Conservation (phyloP, 352 stramenopile genomes). For the Phytophthora pseudosyringae region DNA sequence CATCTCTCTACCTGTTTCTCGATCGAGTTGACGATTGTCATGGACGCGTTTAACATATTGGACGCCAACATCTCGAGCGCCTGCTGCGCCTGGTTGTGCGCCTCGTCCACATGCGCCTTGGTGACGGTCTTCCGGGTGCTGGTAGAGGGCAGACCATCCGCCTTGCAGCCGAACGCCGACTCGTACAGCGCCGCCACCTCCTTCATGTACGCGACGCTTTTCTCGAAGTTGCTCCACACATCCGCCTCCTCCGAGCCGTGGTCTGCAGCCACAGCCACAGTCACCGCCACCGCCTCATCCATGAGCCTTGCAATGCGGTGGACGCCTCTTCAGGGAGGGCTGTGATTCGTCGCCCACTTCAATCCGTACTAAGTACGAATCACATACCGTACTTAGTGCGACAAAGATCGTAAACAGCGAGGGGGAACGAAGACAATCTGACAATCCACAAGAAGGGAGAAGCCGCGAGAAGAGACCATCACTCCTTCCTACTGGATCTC, state of each 20-base stretch:
- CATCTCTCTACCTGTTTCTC: constrained; percentile 42
- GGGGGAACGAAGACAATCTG: constrained; percentile 14
- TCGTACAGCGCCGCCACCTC: constrained; percentile 60
- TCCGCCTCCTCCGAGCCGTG: constrained; percentile 21
- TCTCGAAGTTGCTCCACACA: constrained; percentile 54
- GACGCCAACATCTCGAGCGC: constrained; percentile 64
- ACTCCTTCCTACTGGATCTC: constrained; percentile 21
- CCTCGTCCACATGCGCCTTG: constrained; percentile 49
- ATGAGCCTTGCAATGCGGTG: neutral
- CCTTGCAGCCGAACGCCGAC: constrained; percentile 42
- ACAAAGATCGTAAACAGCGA: constrained; percentile 35
- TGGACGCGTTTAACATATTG: constrained; percentile 60
- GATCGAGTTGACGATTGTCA: constrained; percentile 41
- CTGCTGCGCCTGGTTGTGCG: constrained; percentile 54
- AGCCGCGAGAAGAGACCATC: constrained; percentile 32
- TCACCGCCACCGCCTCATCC: neutral
- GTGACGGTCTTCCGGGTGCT: constrained; percentile 34
- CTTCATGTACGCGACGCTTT: constrained; percentile 62
- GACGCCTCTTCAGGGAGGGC: neutral
- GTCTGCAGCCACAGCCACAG: neutral
- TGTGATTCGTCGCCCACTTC: constrained; percentile 21
- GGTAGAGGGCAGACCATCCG: neutral
- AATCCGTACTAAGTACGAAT: constrained; percentile 6
- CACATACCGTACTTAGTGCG: constrained; percentile 18
- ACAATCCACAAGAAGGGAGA: constrained; percentile 11